A percentile compares a stretch with the other conserved stretches of the same genome.
phyloP scores from a whole-genome alignment of 306 rosid genomes.

The Gastrolobium bilobum region DNA sequence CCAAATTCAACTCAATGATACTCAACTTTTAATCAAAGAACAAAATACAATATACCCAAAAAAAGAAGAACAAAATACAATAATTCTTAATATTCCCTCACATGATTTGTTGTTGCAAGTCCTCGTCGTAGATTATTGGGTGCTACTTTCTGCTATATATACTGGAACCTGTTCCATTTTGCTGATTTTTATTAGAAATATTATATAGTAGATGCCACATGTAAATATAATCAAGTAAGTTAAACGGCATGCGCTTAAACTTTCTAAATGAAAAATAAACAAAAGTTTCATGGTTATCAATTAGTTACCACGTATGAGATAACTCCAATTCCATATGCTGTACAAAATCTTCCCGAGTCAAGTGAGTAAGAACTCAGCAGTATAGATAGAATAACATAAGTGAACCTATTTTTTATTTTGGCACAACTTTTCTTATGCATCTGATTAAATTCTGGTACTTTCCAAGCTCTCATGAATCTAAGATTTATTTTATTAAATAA shows the following conservation, averaged over 20 bases:
- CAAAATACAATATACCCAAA: too few relatives aligned
- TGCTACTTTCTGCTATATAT: slow-evolving; percentile 81
- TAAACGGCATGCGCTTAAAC: slow-evolving; percentile 17
- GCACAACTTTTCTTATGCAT: not conserved
- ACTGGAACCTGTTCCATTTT: slow-evolving; percentile 70
- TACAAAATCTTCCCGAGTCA: slow-evolving; percentile 74
- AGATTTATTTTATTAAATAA: too few relatives aligned
- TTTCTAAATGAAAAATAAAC: not conserved
- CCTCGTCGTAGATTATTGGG: slow-evolving; percentile 81
- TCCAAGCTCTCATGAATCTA: too few relatives aligned
- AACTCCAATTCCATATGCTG: slow-evolving; percentile 90
- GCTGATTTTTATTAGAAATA: slow-evolving; percentile 26
- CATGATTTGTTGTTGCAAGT: slow-evolving; percentile 77
- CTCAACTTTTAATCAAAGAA: not conserved
- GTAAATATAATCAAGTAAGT: not conserved
- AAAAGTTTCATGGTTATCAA: not conserved
- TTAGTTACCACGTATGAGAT: slow-evolving; percentile 84
- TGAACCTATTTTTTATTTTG: not conserved
- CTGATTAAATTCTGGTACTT: too few relatives aligned
- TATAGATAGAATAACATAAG: not conserved
- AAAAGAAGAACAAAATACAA: too few relatives aligned
- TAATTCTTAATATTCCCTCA: slow-evolving; percentile 22
- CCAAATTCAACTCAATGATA: slow-evolving; percentile 22
- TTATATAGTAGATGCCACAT: slow-evolving; percentile 10
- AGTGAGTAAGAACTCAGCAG: slow-evolving; percentile 63